Percentiles rank a stretch among this genome's conserved stretches.
Evolutionary conservation across 441 rosid species (phyloP).

Genomic region (Croton laevigatus): DNA sequence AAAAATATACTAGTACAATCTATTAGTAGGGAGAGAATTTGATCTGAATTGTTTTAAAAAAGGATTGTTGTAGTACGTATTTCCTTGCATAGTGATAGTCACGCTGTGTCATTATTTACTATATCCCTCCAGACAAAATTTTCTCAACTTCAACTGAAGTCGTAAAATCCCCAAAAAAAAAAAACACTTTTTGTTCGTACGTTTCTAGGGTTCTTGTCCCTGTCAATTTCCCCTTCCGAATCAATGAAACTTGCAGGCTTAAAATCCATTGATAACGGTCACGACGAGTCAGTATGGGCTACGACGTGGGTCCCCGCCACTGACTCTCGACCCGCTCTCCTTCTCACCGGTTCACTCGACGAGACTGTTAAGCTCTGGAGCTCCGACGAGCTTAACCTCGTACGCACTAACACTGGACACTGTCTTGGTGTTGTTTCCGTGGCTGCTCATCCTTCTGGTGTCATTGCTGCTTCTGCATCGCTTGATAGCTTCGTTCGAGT

Average conservation of each 20-base stretch:
- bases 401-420: constrained; percentile 85
- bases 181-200: too few species aligned
- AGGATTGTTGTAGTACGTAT: too few species aligned
- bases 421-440: constrained; percentile 88
- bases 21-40: too few species aligned
- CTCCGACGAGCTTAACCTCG: constrained; percentile 70
- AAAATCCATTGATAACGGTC: constrained; percentile 76
- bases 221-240: not conserved
- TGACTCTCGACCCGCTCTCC: constrained; percentile 52
- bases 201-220: not conserved
- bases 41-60: too few species aligned
- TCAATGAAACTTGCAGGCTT: constrained; percentile 87
- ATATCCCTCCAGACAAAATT: too few species aligned
- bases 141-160: too few species aligned
- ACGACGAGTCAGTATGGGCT: constrained; percentile 92
- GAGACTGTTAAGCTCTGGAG: constrained; percentile 91
- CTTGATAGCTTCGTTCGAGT: constrained; percentile 89
- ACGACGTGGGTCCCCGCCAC: constrained; percentile 90
- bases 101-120: too few species aligned
- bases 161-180: not conserved
- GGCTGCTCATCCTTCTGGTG: constrained; percentile 93
- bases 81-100: too few species aligned
- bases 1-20: too few species aligned
- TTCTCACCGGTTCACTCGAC: constrained; percentile 87
- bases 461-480: constrained; percentile 87